Percentiles rank a stretch among this genome's conserved stretches.
phyloP scores from a whole-genome alignment of 202 grass and related monocot genomes.

The Saccharum hybrid region DNA sequence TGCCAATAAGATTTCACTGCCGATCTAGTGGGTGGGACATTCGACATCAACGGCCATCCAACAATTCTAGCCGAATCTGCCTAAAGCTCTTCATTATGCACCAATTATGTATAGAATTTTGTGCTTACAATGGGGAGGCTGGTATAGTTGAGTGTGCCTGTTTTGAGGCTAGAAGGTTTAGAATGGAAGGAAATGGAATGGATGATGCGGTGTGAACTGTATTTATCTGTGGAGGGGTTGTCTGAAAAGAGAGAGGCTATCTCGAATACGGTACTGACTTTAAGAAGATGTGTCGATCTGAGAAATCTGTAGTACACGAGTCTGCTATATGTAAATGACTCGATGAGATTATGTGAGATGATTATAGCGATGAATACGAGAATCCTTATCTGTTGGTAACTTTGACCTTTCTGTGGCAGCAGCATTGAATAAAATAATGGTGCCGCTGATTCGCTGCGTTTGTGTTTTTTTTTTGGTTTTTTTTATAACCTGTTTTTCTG shows the following conservation, averaged over 20 bases:
- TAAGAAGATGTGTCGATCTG: background rate
- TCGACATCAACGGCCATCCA: slow-evolving; percentile 4
- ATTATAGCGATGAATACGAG: background rate
- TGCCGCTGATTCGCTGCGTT: background rate
- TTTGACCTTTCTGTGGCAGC: background rate
- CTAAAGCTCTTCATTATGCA: slow-evolving; percentile 36
- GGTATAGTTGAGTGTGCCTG: background rate
- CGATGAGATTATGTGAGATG: slow-evolving; percentile 15
- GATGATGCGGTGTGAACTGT: background rate
- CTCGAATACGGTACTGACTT: background rate
- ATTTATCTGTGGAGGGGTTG: background rate
- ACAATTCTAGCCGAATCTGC: background rate
- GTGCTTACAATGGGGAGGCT: background rate
- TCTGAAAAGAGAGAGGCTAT: background rate
- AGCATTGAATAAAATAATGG: too few species aligned
- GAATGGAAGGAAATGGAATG: background rate
- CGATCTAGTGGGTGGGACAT: slow-evolving; percentile 17
- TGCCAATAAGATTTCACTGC: slow-evolving; percentile 44
- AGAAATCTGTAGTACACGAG: slow-evolving; percentile 1
- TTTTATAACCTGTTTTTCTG: too few species aligned
- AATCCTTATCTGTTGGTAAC: background rate
- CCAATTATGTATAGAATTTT: slow-evolving; percentile 47
- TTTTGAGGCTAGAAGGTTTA: slow-evolving; percentile 18
- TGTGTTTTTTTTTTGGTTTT: background rate
- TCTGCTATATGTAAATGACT: background rate